Percentiles rank a stretch among this genome's conserved stretches.
phyloP scores from a whole-genome alignment of 768 basidiomycete genomes.

The Terana coerulea region DNA sequence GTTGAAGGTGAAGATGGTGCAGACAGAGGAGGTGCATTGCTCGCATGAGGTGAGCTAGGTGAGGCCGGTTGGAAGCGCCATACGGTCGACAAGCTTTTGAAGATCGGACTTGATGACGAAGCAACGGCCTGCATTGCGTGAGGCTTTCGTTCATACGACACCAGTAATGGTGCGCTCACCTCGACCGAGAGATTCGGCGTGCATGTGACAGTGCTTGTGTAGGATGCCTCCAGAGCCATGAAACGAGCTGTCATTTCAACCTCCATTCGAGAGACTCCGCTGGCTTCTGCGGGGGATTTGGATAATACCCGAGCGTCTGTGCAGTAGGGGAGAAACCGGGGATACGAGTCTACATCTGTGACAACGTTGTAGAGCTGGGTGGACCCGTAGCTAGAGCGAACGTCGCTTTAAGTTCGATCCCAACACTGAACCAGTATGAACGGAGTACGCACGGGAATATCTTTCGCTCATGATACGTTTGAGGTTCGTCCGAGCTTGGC shows the following conservation, averaged over 20 bases:
- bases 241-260: constrained; percentile 90
- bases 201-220: constrained; percentile 81
- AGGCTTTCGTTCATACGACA: too few relatives aligned
- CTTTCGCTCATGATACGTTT: constrained; percentile 79
- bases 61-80: constrained; percentile 72
- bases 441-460: constrained; percentile 74
- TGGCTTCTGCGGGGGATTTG: constrained; percentile 22
- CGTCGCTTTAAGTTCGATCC: constrained; percentile 10
- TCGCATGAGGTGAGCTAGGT: constrained; percentile 36
- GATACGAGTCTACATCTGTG: constrained; percentile 83
- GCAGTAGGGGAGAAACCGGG: constrained; percentile 88
- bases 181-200: constrained; percentile 74
- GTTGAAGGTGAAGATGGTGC: background rate
- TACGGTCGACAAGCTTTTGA: constrained; percentile 63
- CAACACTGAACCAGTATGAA: constrained; percentile 7
- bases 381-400: constrained; percentile 59
- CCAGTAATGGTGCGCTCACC: constrained; percentile 41
- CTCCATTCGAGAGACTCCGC: constrained; percentile 47
- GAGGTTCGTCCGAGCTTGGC: constrained; percentile 36
- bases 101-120: constrained; percentile 67
- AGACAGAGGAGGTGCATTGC: constrained; percentile 14
- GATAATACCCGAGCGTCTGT: constrained; percentile 62
- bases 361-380: constrained; percentile 83
- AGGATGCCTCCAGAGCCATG: constrained; percentile 81
- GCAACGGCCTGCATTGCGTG: constrained; percentile 71